phyloP scores from a whole-genome alignment of 2,329 filamentous ascomycete genomes.

The Waltergamsia citrina region DNA sequence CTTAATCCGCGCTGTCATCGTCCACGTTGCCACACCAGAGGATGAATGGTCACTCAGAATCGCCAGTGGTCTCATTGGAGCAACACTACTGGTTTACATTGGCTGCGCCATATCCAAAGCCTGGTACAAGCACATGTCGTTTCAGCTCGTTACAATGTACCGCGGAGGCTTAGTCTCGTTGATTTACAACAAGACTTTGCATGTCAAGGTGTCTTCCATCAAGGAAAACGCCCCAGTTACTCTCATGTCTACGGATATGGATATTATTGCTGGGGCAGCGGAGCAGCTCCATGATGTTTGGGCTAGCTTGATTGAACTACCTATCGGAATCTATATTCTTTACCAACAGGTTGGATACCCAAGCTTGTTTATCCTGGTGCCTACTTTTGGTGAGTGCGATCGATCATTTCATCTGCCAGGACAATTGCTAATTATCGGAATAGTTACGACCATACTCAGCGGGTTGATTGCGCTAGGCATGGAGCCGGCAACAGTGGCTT shows the following conservation, averaged over 20 bases:
- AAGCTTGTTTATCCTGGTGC: constrained; percentile 16
- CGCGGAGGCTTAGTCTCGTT: constrained; percentile 28
- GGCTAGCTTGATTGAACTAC: constrained; percentile 25
- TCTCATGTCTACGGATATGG: constrained; percentile 36
- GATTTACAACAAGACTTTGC: constrained; percentile 37
- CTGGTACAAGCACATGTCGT: constrained; percentile 23
- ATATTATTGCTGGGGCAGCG: constrained; percentile 17
- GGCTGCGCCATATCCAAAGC: constrained; percentile 26
- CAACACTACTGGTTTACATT: constrained; percentile 27
- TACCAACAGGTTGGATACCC: constrained; percentile 21
- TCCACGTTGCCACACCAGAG: constrained; percentile 16
- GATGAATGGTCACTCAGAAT: constrained; percentile 13
- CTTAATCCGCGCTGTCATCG: constrained; percentile 25
- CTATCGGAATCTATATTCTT: constrained; percentile 24
- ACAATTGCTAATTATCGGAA: neutral
- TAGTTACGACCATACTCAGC: constrained; percentile 11
- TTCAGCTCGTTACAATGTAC: constrained; percentile 23
- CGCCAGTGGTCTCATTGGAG: constrained; percentile 29
- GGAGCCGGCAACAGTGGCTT: constrained; percentile 23
- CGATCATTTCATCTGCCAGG: neutral
- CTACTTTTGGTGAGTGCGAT: constrained; percentile 13
- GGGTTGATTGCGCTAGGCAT: constrained; percentile 13
- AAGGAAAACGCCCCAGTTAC: constrained; percentile 29
- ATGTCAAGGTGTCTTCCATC: constrained; percentile 16
- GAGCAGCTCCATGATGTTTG: constrained; percentile 24